Percentiles rank a stretch among this genome's conserved stretches.
Conservation (phyloP, 163 green algal species). For the Prototheca stagnorum region DNA sequence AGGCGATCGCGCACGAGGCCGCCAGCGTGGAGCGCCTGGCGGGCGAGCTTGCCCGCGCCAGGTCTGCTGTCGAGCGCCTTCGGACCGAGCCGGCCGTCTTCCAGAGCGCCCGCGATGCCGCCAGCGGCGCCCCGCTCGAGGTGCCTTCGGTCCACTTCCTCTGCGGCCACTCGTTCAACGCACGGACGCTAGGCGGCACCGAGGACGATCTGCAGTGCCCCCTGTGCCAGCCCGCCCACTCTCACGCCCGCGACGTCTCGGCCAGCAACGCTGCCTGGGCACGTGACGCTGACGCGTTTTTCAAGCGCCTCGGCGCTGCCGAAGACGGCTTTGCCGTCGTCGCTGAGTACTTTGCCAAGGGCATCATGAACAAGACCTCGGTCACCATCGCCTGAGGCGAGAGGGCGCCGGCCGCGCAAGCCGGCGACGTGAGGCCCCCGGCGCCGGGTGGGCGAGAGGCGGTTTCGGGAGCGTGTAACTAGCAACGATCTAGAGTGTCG, state of each 20-base stretch:
- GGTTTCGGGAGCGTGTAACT: too few species aligned
- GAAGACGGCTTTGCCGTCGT: conserved; percentile 75
- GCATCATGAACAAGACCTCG: conserved; percentile 52
- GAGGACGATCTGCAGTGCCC: conserved; percentile 58
- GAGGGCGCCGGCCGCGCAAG: too few species aligned
- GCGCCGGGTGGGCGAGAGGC: too few species aligned
- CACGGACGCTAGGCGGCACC: conserved; percentile 51
- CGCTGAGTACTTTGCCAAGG: conserved; percentile 70
- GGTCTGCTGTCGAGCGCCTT: conserved; percentile 2
- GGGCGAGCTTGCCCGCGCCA: background rate
- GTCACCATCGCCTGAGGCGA: conserved; percentile 3
- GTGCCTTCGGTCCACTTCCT: conserved; percentile 87
- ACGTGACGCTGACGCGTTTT: conserved; percentile 68
- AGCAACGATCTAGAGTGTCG: too few species aligned
- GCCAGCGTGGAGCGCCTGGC: conserved; percentile 1
- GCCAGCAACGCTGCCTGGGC: conserved; percentile 22
- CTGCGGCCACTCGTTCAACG: conserved; percentile 87
- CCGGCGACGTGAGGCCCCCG: too few species aligned
- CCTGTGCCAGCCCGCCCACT: conserved; percentile 64
- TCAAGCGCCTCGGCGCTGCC: conserved; percentile 61
- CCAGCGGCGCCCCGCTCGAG: conserved; percentile 53
- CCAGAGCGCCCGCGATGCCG: conserved; percentile 57
- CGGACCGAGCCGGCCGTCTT: conserved; percentile 53
- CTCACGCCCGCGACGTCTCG: conserved; percentile 19
- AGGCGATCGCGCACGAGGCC: background rate